Evolutionary conservation across 306 rosid genomes (phyloP).

Genomic region (Hippophae gyantsensis): DNA sequence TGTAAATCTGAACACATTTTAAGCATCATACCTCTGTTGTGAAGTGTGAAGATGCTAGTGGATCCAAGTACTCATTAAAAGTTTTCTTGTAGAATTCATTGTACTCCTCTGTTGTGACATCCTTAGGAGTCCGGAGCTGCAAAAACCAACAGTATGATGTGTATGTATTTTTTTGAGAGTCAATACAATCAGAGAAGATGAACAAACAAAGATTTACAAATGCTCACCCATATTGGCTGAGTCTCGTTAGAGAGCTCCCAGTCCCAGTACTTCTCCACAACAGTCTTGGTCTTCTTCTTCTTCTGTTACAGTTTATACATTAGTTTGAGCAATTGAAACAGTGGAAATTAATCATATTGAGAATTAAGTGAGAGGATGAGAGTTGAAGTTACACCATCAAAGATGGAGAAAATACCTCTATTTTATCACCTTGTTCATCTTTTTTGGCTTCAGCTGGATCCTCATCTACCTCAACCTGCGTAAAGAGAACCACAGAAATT

Average conservation of each 20-base stretch:
- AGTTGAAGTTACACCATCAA: background rate
- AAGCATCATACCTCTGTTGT: slow-evolving; percentile 63
- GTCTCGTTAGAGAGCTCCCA: slow-evolving; percentile 95
- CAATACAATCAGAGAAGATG: background rate
- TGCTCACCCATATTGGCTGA: slow-evolving; percentile 88
- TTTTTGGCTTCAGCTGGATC: slow-evolving; percentile 65
- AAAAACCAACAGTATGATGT: background rate
- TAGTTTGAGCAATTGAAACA: background rate
- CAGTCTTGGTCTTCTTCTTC: slow-evolving; percentile 89
- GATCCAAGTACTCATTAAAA: slow-evolving; percentile 84
- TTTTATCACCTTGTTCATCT: slow-evolving; percentile 54
- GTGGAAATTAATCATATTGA: background rate
- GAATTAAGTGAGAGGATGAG: background rate
- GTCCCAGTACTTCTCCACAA: slow-evolving; percentile 89
- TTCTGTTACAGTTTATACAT: slow-evolving; percentile 39
- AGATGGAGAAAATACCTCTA: slow-evolving; percentile 45
- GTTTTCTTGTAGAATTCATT: slow-evolving; percentile 87
- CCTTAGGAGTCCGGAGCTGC: slow-evolving; percentile 95
- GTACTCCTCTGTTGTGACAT: slow-evolving; percentile 80
- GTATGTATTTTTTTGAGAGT: too few species aligned
- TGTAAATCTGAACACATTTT: background rate
- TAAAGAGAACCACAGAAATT: slow-evolving; percentile 6
- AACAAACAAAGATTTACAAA: slow-evolving; percentile 6
- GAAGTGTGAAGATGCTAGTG: slow-evolving; percentile 89
- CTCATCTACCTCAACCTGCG: slow-evolving; percentile 83